Evolutionary conservation across 1,284 basidiomycete species (phyloP), one percentile per base, ranked within the genome.

Genomic region (Ustilago crameri): DNA sequence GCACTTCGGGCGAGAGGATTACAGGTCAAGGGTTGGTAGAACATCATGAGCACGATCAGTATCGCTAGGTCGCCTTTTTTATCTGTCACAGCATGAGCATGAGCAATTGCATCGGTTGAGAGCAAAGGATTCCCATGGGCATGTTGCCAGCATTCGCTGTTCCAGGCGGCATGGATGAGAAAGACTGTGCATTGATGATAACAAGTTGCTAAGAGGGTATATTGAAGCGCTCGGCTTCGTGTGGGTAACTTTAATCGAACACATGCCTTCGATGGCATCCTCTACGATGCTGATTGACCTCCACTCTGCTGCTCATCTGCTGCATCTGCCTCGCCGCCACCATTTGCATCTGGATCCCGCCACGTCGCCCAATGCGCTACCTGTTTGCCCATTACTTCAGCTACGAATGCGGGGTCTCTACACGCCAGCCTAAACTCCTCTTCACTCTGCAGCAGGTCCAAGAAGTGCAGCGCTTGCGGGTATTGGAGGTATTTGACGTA

Each of bases 331-430:
- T 22, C 41, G 3, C n/a, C 43, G 14, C 12, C 49, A 0, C 20
- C 26, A 3, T n/a, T 30, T 30, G 24, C 53, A 26, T 69, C 60
- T 20, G 66, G 45, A 61, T 69, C 73, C 32, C 55, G 58, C 79
- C 78, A 81, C 17, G 78, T 78, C 9, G 78, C 74, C 79, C 79
- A 81, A 48, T 81, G 79, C 4, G 58, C 74, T 3, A 80, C 52
- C 64, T 77, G 74, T 14, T 61, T 71, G 3, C 63, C 65, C 45
- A 76, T 79, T 17, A 74, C 71, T 35, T 76, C 74, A 18, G 72
- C 70, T 10, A 71, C 78, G 71, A 79, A 81, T 2, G 55, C 79
- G 5, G 65, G 51, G 54, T 74, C 68, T 15, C 61, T 62, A 9
- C 70, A 70, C 15, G 76, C 76, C 24, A 61, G 38, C 12, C 79